phyloP scores from a whole-genome alignment of 768 basidiomycete species.

The Macrolepiota dolichaula region DNA sequence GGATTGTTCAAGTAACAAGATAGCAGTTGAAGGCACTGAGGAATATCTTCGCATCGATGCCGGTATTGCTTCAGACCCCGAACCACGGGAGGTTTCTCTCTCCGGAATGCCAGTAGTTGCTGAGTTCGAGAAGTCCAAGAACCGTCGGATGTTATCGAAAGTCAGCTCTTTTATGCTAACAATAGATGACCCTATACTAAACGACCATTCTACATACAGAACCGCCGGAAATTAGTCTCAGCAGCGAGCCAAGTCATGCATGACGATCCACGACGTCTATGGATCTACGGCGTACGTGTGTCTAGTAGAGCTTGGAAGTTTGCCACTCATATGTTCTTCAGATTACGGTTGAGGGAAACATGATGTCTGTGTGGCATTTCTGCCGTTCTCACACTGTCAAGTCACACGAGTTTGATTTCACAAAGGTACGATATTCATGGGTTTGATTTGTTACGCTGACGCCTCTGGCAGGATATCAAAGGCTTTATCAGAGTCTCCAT shows the following conservation, averaged over 20 bases:
- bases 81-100: not conserved
- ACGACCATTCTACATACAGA: too few relatives aligned
- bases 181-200: not conserved
- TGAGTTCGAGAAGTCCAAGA: too few relatives aligned
- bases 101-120: not conserved
- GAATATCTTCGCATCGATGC: too few relatives aligned
- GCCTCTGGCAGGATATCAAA: constrained; percentile 1
- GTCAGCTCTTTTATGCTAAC: not conserved
- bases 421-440: too few relatives aligned
- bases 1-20: too few relatives aligned
- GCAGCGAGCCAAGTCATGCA: not conserved
- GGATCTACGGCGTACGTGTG: too few relatives aligned
- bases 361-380: not conserved
- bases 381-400: too few relatives aligned
- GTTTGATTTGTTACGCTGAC: not conserved
- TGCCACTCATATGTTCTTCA: not conserved
- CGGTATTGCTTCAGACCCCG: not conserved
- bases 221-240: not conserved
- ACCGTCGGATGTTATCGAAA: not conserved
- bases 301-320: too few relatives aligned
- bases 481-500: not conserved
- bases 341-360: too few relatives aligned
- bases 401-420: too few relatives aligned
- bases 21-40: not conserved
- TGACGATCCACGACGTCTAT: too few relatives aligned